phyloP scores from a whole-genome alignment of 192 early-diverging fungal species.

The Rhizophagus sp. region DNA sequence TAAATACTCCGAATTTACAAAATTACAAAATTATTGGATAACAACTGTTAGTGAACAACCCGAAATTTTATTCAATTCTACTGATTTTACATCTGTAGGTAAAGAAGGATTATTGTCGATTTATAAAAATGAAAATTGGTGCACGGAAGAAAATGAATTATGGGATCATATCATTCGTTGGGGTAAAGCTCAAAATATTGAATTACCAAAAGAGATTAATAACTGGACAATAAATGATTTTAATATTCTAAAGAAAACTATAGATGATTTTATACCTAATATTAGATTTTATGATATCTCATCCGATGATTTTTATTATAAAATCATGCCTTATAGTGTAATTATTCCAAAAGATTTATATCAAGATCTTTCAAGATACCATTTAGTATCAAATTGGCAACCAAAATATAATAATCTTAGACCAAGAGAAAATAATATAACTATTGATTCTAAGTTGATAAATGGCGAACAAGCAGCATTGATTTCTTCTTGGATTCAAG shows the following conservation, averaged over 20 bases:
- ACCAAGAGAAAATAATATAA: too few species aligned
- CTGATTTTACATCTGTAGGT: neutral
- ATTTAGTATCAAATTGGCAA: neutral
- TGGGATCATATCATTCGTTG: conserved; percentile 14
- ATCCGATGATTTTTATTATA: neutral
- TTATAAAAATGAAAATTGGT: neutral
- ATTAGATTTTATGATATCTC: neutral
- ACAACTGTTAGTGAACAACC: neutral
- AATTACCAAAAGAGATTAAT: neutral
- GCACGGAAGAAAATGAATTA: neutral
- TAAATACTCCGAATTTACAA: too few species aligned
- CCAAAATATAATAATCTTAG: neutral
- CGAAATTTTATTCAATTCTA: neutral
- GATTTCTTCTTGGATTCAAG: neutral
- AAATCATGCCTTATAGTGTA: neutral
- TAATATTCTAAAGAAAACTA: neutral
- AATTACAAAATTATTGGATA: too few species aligned
- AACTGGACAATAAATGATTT: neutral
- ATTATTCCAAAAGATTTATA: neutral
- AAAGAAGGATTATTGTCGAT: neutral
- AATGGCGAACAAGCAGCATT: neutral
- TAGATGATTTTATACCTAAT: neutral
- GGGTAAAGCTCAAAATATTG: neutral
- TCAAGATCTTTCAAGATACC: neutral
- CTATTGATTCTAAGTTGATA: neutral